Evolutionary conservation across 208 protist genomes (phyloP), one percentile per base, ranked within the genome.

Genomic region (Wallacemonas sp.): DNA sequence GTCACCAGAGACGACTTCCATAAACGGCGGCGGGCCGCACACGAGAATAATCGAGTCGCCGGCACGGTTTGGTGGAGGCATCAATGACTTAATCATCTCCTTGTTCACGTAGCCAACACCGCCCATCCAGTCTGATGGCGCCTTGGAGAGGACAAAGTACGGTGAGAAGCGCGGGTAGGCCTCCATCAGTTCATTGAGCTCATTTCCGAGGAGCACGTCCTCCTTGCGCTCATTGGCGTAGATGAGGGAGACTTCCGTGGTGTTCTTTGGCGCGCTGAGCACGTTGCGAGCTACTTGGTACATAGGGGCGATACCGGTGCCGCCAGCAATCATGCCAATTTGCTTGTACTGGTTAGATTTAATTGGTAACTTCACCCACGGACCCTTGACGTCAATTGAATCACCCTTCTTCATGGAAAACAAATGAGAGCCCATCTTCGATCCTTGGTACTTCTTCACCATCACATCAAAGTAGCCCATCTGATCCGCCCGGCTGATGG

Each of bases 271-370:
- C 9, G 84, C 66, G 30, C 72, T 63, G 24, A 96, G 66, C 24
- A 97, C 66, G 62, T 93, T 90, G 0, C 80, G 77, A 24, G 93
- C 84, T 11, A 97, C 82, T 61, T 98, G 96, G 61, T 95, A 95
- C 90, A 98, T 96, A 0, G 96, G 94, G 12, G 93, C 84, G 72
- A 98, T 98, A 36, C 96, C 96, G 6, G 94, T 97, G 36, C 93
- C 96, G 33, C 91, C 93, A 15, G 93, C 92, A 39, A 98, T 86
- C 90, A 97, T 97, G 21, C 92, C 94, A 70, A 98, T 93, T 8
- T 78, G 66, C 56, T 96, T 94, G 70, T 93, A 97, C 74, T 93
- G 88, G 62, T 90, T 94, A 26, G 86, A 42, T 62, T 83, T 82
- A 63, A 97, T 94, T 9, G 89, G 85, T 42, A 97, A 62, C 69